Base-by-base conservation (phyloP, 2,329 filamentous ascomycete species). In the Colletotrichum somersetense region DNA sequence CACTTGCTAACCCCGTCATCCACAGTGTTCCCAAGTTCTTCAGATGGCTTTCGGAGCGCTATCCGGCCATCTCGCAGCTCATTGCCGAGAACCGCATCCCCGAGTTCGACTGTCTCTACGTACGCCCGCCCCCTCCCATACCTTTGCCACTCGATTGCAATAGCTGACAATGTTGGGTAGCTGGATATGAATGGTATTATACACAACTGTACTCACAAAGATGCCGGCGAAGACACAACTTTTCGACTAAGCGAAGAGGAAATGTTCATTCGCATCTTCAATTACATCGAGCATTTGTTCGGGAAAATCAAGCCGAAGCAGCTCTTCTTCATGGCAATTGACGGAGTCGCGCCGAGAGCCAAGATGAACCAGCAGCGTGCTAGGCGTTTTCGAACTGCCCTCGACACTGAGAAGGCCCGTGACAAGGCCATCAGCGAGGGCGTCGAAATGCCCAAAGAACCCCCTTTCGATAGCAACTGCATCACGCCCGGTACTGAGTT, bases 321-420 rank as follows among this genome's bases (percentile, higher is more conserved):
- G 86, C 89, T 99, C 46, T 99, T 99, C 85, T 99, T 98, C 87
- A 99, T 99, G 96, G 97, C 96, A 62, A 96, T 99, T 75, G 96
- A 99, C 79, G 96, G 96, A 78, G 97, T 99, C 74, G 96, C 96
- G 30, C 97, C 96, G 23, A 93, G 96, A 78, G 96, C 96, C 77
- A 99, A 99, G 88, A 99, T 99, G 96, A 99, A 99, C 82, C 96
- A 99, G 83, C 96, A 99, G 85, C 94, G 96, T 77, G 93, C 96
- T 69, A 92, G 96, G 78, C 92, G 96, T 80, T 99, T 99, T 83
- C 91, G 96, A 78, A 98, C 96, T 33, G 96, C 96, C 52, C 86
- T 98, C 62, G 97, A 99, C 79, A 93, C 90, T 68, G 96, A 99
- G 81, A 89, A 90, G 76, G 95, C 95, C 72, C 92, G 94, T 81